Percentiles rank a stretch among this genome's conserved stretches.
Conservation (phyloP, 169 alveolate species). For the Theileria luwenshuni region DNA sequence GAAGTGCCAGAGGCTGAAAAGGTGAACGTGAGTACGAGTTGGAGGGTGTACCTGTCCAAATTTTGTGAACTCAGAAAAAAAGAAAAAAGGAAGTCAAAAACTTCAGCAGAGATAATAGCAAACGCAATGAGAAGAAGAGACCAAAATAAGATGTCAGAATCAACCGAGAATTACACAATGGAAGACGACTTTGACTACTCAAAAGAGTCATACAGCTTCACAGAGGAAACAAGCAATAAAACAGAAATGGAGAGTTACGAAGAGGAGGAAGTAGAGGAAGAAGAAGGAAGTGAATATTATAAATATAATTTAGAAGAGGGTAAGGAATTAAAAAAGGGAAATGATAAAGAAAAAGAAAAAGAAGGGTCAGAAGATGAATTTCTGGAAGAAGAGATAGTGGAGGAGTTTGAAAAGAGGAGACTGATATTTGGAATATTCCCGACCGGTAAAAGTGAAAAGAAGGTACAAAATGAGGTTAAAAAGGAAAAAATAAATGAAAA, state of each 20-base stretch:
- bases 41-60: slow-evolving; percentile 12
- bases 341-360: neutral
- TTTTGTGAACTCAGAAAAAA: slow-evolving; percentile 4
- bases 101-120: slow-evolving; percentile 7
- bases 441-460: neutral
- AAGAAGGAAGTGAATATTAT: neutral
- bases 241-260: neutral
- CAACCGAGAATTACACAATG: no score
- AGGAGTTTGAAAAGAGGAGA: neutral
- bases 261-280: neutral
- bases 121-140: neutral
- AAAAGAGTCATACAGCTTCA: no score
- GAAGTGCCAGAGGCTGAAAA: neutral
- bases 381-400: neutral
- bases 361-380: neutral
- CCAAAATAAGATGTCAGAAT: no score
- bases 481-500: no score
- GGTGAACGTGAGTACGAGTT: slow-evolving; percentile 11
- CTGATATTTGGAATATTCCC: neutral
- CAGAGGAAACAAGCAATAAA: neutral
- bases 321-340: neutral
- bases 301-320: neutral
- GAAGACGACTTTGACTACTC: no score
- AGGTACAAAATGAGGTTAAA: neutral
- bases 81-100: slow-evolving; percentile 1